These are phyloP conservation scores for Starmerella khaoyaiensis DNA, from an alignment of 805 yeast genomes.

Conservation along the genomic window DNA sequence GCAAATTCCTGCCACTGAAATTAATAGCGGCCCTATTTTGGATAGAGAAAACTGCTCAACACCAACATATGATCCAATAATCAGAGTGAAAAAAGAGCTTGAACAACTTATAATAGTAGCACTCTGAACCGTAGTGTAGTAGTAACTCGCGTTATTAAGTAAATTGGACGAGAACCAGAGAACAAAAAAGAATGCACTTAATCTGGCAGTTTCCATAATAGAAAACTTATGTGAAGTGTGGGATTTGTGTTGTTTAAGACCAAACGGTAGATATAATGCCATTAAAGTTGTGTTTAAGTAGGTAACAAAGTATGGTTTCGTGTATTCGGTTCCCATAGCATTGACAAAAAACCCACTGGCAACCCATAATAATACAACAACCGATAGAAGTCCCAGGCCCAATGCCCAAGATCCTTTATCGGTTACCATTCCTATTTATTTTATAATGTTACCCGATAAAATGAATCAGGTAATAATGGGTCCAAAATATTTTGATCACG, in stretches of 20 bases:
- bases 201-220: conserved; percentile 47
- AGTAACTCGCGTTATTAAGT: conserved; percentile 73
- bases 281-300: conserved; percentile 83
- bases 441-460: no score
- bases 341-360: conserved; percentile 75
- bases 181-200: conserved; percentile 71
- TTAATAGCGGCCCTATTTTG: conserved; percentile 56
- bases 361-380: conserved; percentile 85
- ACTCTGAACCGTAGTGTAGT: conserved; percentile 83
- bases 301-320: conserved; percentile 87
- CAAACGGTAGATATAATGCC: conserved; percentile 53
- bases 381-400: conserved; percentile 58
- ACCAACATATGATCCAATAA: conserved; percentile 60
- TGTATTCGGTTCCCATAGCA: conserved; percentile 45
- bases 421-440: not conserved
- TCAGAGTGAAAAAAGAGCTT: conserved; percentile 79
- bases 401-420: conserved; percentile 44
- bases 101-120: conserved; percentile 90
- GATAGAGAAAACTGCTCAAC: conserved; percentile 54
- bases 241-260: conserved; percentile 30
- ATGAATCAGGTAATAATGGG: no score
- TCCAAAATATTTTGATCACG: no score
- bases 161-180: conserved; percentile 87
- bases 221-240: conserved; percentile 8
- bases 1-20: conserved; percentile 67